Evolutionary conservation across 176 grass and related monocot genomes (phyloP).

Genomic region (Eleusine coracana): DNA sequence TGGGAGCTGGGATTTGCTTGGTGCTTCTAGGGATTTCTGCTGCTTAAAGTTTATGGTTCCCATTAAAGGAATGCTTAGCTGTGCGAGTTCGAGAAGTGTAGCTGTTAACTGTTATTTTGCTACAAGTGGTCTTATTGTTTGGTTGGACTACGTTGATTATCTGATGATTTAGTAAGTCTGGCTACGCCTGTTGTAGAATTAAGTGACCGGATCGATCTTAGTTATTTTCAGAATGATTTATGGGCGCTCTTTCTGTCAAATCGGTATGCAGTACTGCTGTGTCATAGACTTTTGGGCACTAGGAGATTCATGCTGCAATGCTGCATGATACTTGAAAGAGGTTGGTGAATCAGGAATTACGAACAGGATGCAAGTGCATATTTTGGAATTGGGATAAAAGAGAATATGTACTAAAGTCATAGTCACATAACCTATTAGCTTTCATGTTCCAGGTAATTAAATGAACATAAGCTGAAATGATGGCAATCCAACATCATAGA

Average conservation of each 20-base stretch:
- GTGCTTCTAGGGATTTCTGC: constrained; percentile 16
- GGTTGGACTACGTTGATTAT: not conserved
- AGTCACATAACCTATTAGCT: not conserved
- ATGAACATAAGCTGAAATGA: not conserved
- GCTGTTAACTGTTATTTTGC: not conserved
- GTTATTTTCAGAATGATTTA: not conserved
- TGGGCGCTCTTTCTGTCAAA: not conserved
- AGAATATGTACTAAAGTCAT: not conserved
- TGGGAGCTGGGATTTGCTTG: constrained; percentile 24
- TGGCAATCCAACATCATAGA: not conserved
- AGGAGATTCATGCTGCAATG: not conserved
- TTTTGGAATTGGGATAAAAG: not conserved
- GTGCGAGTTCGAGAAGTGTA: not conserved
- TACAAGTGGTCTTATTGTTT: not conserved
- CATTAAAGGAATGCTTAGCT: not conserved
- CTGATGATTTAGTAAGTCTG: not conserved
- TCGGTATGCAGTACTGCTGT: not conserved
- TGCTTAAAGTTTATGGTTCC: not conserved
- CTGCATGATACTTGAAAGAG: not conserved
- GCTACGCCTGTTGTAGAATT: not conserved
- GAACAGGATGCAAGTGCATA: not conserved
- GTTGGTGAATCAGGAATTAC: not conserved
- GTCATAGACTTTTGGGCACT: not conserved
- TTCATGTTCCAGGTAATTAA: not conserved
- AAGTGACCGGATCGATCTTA: not conserved